These are phyloP conservation scores for Wallacemonas sp. DNA, from an alignment of 208 protist species.

Conservation along the genomic window DNA sequence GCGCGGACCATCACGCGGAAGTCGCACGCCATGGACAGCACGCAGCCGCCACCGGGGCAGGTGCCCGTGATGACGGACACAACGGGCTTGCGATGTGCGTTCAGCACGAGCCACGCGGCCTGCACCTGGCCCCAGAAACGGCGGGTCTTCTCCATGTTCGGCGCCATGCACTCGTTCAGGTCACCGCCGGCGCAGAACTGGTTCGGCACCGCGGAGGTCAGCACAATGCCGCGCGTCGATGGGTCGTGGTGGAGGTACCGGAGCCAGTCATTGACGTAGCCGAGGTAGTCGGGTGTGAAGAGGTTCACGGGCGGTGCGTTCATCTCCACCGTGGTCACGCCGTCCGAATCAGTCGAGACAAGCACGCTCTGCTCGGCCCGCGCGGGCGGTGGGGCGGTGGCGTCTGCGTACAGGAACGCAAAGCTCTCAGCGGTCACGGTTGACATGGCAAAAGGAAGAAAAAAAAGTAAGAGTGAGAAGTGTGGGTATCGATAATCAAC, in stretches of 20 bases:
- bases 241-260: slow-evolving; percentile 6
- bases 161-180: slow-evolving; percentile 18
- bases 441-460: slow-evolving; percentile 5
- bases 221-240: slow-evolving; percentile 21
- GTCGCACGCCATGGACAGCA: slow-evolving; percentile 42
- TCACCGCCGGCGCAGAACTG: slow-evolving; percentile 42
- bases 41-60: slow-evolving; percentile 37
- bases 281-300: slow-evolving; percentile 10
- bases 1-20: slow-evolving; percentile 43
- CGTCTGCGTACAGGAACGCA: not conserved
- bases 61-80: slow-evolving; percentile 45
- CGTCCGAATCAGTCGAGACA: slow-evolving; percentile 9
- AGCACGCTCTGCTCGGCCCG: not conserved
- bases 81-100: slow-evolving; percentile 34
- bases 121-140: slow-evolving; percentile 32
- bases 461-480: slow-evolving; percentile 7
- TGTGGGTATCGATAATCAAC: not conserved
- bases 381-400: not conserved
- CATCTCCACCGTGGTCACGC: slow-evolving; percentile 15
- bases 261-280: slow-evolving; percentile 16
- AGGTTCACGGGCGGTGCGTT: slow-evolving; percentile 15
- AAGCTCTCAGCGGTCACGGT: not conserved
- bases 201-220: slow-evolving; percentile 30
- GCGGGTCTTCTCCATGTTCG: slow-evolving; percentile 14
- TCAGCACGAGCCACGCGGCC: slow-evolving; percentile 34